Base-by-base conservation (phyloP, 352 stramenopile species). In the Blastocystis sp. region DNA sequence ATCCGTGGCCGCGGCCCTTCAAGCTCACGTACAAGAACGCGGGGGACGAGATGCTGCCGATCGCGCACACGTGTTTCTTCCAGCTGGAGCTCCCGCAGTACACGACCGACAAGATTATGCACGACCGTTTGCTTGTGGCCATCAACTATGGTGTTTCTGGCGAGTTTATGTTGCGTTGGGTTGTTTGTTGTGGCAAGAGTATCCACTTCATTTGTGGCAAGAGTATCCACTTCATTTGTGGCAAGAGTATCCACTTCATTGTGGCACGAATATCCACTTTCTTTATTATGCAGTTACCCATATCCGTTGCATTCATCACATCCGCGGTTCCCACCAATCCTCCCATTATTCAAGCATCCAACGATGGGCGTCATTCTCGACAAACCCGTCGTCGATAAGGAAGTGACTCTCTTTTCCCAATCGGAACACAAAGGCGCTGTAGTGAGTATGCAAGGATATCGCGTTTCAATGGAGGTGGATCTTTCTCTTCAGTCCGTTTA, bases 1-100 rank as follows among this genome's bases (percentile, higher is more conserved):
- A 88, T n/a, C 90, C 93, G 34, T 97, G 96, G 87, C 89, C 92
- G 49, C 93, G 96, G 86, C 88, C 89, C 16, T 96, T 96, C 88
- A 97, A 96, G 88, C 88, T 96, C 32, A 93, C 94, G 77, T 53
- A 92, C 48, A 85, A 48, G 38, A 84, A 29, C 49, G 77, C 90
- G 86, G 75, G 90, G 0, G 92, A 96, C 81, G 88, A 86, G 27
- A 94, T 93, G 86, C 88, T 96, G 32, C 93, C 93, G 0, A 91
- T 95, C 29, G 89, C 92, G 16, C 92, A 96, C 87, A 97, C 93
- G 61, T 96, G 93, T 75, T 96, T 96, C 87, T 96, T 96, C 87
- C 90, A 91, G 14, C 86, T 96, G 27, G 93, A 96, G 72, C 64
- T 97, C 44, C 92, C 93, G 4, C 81, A 87, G 29, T 96, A 96